Conservation (phyloP, 176 grass and related monocot genomes). For the Bothriochloa decipiens region DNA sequence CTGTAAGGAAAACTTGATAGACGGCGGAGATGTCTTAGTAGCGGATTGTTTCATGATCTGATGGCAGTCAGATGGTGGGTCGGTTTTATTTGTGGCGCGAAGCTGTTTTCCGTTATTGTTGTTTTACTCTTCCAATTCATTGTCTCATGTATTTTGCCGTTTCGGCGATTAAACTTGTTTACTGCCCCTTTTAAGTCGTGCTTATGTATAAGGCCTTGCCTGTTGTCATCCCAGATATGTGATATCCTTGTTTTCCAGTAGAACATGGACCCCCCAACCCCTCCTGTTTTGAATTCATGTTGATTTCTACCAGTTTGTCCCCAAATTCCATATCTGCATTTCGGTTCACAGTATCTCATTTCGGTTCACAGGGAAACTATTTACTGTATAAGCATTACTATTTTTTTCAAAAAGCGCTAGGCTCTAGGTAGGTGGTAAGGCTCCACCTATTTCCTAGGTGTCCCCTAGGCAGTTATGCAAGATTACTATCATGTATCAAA, state of each 20-base stretch:
- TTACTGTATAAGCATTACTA: not conserved
- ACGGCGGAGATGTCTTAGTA: not conserved
- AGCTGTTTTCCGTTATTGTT: not conserved
- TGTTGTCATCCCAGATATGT: too few species aligned
- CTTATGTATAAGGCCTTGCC: not conserved
- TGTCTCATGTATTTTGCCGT: not conserved
- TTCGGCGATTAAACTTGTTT: not conserved
- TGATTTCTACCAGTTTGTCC: not conserved
- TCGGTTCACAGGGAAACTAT: not conserved
- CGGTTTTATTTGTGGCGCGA: not conserved
- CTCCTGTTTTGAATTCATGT: not conserved
- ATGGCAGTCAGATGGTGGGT: not conserved
- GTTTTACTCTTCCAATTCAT: not conserved
- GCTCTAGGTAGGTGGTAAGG: not conserved
- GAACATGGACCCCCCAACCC: too few species aligned
- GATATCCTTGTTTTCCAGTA: not conserved
- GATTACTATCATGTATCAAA: not conserved
- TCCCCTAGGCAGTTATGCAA: not conserved
- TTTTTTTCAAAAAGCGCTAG: not conserved
- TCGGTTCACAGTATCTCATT: not conserved
- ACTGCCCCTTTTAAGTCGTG: not conserved
- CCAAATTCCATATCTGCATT: not conserved
- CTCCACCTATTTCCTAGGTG: not conserved
- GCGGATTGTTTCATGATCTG: not conserved
- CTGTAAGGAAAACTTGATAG: not conserved